These are phyloP conservation scores for Oryza coarctata DNA, from an alignment of 176 grass and related monocot genomes.

Conservation along the genomic window DNA sequence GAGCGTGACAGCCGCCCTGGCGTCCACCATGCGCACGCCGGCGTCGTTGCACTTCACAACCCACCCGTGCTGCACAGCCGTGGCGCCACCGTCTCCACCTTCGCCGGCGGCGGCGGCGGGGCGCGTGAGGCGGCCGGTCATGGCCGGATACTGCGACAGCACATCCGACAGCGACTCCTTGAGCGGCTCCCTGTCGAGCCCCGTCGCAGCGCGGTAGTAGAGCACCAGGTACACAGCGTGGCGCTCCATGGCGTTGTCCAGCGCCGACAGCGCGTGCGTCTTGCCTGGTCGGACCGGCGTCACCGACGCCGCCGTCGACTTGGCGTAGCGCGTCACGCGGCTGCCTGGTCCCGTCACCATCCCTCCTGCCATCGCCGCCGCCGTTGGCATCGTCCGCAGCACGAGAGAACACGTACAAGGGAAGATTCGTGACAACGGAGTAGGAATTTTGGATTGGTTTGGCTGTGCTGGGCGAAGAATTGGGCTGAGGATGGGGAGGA, in stretches of 20 bases:
- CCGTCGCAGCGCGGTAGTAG: conserved; percentile 58
- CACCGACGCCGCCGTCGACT: conserved; percentile 68
- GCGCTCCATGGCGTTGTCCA: conserved; percentile 65
- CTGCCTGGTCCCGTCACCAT: conserved; percentile 38
- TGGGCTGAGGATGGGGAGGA: background rate
- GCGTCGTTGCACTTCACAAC: conserved; percentile 89
- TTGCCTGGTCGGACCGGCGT: conserved; percentile 70
- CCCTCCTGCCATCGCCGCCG: conserved; percentile 6
- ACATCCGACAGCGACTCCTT: conserved; percentile 84
- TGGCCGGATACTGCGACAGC: conserved; percentile 79
- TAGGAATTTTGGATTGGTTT: background rate
- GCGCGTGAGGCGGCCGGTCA: conserved; percentile 60
- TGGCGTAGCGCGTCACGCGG: conserved; percentile 62
- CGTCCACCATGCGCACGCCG: conserved; percentile 70
- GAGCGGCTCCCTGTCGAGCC: conserved; percentile 41
- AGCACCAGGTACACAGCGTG: conserved; percentile 62
- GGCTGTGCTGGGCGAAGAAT: background rate
- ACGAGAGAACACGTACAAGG: background rate
- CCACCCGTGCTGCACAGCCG: conserved; percentile 32
- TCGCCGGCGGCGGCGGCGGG: background rate
- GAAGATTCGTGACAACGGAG: background rate
- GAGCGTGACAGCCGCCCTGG: conserved; percentile 48
- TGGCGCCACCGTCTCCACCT: background rate
- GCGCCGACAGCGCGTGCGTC: conserved; percentile 52
- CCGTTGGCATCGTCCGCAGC: conserved; percentile 19